These are phyloP conservation scores for Eutrema japonicum DNA, from an alignment of 345 rosid genomes.

Conservation along the genomic window DNA sequence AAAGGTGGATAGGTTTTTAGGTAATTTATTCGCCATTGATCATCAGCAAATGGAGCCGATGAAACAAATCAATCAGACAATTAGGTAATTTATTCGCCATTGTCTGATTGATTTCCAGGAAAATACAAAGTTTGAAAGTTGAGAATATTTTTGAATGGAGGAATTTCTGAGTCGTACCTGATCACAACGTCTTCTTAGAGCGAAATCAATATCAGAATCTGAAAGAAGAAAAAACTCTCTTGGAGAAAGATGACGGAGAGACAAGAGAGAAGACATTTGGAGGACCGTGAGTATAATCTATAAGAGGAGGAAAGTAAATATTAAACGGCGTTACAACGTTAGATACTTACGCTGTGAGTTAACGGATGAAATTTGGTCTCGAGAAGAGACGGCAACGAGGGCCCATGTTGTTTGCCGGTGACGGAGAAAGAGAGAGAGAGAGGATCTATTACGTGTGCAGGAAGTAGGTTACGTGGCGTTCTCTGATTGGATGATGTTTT, in stretches of 20 bases:
- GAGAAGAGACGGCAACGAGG: conserved; percentile 44
- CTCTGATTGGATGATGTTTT: neutral
- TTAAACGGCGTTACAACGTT: conserved; percentile 35
- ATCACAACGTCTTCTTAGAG: conserved; percentile 25
- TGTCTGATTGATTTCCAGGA: neutral
- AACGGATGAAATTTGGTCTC: conserved; percentile 46
- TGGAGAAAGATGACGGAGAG: conserved; percentile 19
- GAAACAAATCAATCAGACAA: no score
- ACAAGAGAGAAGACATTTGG: conserved; percentile 22
- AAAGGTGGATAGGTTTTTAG: neutral
- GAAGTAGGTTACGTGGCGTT: conserved; percentile 39
- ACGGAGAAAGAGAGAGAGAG: conserved; percentile 43
- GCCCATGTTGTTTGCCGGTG: conserved; percentile 46
- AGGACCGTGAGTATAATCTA: conserved; percentile 26
- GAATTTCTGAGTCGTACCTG: conserved; percentile 24
- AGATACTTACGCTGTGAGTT: conserved; percentile 32
- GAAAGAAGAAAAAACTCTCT: neutral
- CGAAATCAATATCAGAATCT: neutral
- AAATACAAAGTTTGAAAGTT: neutral
- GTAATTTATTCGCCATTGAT: neutral
- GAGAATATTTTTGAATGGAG: neutral
- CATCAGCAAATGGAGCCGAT: neutral
- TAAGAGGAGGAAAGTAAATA: conserved; percentile 7
- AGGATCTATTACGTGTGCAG: conserved; percentile 36
- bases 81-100: neutral